Base-by-base conservation (phyloP, 768 basidiomycete species). In the Butyriboletus loyo region DNA sequence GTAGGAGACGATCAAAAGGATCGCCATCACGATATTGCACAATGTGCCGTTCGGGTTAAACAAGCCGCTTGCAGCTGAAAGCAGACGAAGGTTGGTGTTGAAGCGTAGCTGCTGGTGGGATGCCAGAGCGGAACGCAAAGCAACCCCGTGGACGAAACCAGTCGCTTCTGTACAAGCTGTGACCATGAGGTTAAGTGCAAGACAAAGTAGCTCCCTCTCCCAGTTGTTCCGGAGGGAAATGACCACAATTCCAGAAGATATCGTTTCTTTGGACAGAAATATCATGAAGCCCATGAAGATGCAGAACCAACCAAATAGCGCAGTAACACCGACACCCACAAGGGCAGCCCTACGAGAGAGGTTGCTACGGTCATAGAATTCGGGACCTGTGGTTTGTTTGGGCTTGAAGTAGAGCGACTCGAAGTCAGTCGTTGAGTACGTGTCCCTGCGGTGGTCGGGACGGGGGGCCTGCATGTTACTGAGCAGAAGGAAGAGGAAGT, bases 1-100 rank as follows among this genome's bases (percentile, higher is more conserved):
- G 24, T 66, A 69, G 28, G 68, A 68, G 13, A 66, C 47, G 42
- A 70, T 49, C 50, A 70, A 64, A 22, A 68, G 59, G 38, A 66
- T 38, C 25, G 60, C 55, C 67, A 66, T 66, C 34, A 61, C 11
- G 8, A 56, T 1, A 15, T 63, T 70, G 2, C 48, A 64, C 8
- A 43, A 2, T 5, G 58, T 57, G 40, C 67, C 66, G 10, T 64
- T 70, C 9, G 68, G 58, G 34, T 53, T 64, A 7, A 55, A 50
- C 31, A 25, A 52, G 3, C 66, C 57, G 3, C 32, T 31, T 17
- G 48, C 50, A 3, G 69, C 66, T 10, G 63, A 56, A 3, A 69
- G 57, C 25, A 70, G 48, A 28, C 68, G 64, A 24, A 69, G 58
- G 49, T 69, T 69, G 25, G 66, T 63, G 41, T 68, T 68, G 44